phyloP scores from a whole-genome alignment of 331 rosid species.

The Pyrus hybrid region DNA sequence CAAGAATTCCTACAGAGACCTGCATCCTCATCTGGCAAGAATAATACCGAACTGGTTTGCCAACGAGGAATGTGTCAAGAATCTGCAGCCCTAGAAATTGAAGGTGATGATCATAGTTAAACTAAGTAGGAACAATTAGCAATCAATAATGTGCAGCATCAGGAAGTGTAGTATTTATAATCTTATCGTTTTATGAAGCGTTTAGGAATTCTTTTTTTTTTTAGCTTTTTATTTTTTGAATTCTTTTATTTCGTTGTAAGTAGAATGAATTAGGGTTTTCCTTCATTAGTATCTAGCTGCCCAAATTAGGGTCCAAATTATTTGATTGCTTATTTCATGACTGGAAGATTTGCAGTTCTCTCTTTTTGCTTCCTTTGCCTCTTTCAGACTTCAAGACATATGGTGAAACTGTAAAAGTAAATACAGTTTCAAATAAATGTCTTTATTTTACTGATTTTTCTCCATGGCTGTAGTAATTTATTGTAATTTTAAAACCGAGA shows the following conservation, averaged over 20 bases:
- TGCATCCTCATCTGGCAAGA: conserved; percentile 10
- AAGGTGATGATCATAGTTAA: neutral
- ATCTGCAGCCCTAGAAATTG: neutral
- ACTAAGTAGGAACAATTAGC: neutral
- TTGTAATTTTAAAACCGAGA: no score
- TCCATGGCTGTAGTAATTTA: no score
- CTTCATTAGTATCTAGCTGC: neutral
- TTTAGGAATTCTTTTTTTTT: neutral
- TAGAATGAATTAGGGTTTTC: neutral
- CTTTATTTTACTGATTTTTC: no score
- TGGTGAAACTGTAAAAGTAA: no score
- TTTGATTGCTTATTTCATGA: neutral
- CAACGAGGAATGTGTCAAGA: neutral
- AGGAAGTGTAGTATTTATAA: neutral
- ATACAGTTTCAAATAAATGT: neutral
- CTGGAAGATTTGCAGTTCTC: neutral
- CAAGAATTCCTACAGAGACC: conserved; percentile 8
- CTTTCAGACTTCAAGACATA: neutral
- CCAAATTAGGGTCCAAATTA: neutral
- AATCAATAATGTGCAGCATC: neutral
- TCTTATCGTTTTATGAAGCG: neutral
- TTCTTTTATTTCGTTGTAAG: neutral
- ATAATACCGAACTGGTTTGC: conserved; percentile 5
- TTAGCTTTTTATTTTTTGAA: neutral
- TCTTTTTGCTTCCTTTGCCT: neutral